These are phyloP conservation scores for Colletotrichum brevisporum DNA, from an alignment of 2,329 filamentous ascomycete genomes.

Conservation along the genomic window DNA sequence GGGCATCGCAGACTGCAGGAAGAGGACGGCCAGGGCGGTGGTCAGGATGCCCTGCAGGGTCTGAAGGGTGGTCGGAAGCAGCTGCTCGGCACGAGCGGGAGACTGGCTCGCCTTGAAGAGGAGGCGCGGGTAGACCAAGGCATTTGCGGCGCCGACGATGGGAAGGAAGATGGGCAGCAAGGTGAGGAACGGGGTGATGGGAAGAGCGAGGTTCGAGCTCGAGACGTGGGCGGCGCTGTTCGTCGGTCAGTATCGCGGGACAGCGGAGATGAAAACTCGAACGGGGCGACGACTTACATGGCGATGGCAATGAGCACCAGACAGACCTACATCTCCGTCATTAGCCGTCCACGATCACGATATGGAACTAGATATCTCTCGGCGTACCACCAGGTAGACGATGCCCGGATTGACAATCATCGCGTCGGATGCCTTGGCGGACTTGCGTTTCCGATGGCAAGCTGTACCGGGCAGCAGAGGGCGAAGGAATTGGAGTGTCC, in stretches of 20 bases:
- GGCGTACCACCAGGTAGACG: slow-evolving; percentile 49
- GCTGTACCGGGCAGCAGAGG: background rate
- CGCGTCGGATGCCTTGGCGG: background rate
- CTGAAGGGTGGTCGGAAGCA: slow-evolving; percentile 51
- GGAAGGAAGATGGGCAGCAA: slow-evolving; percentile 57
- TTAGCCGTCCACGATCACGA: background rate
- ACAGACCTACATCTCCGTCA: slow-evolving; percentile 45
- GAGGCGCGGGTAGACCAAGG: slow-evolving; percentile 52
- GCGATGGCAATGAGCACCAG: slow-evolving; percentile 49
- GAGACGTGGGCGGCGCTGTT: slow-evolving; percentile 57
- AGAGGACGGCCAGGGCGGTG: slow-evolving; percentile 61
- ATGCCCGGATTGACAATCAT: slow-evolving; percentile 48
- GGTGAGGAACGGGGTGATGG: slow-evolving; percentile 53
- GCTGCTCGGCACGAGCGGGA: slow-evolving; percentile 32
- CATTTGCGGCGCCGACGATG: slow-evolving; percentile 54
- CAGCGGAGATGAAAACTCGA: background rate
- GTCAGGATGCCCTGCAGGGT: slow-evolving; percentile 58
- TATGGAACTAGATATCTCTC: background rate
- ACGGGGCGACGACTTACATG: slow-evolving; percentile 44
- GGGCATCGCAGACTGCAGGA: slow-evolving; percentile 53
- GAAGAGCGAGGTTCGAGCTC: slow-evolving; percentile 56
- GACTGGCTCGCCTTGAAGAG: slow-evolving; percentile 43
- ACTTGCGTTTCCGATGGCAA: no score
- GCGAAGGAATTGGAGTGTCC: background rate
- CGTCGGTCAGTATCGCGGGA: background rate